Percentiles rank a stretch among this genome's conserved stretches.
Evolutionary conservation across 2,329 filamentous ascomycete genomes (phyloP).

Genomic region (Fusarium brachygibbosum): DNA sequence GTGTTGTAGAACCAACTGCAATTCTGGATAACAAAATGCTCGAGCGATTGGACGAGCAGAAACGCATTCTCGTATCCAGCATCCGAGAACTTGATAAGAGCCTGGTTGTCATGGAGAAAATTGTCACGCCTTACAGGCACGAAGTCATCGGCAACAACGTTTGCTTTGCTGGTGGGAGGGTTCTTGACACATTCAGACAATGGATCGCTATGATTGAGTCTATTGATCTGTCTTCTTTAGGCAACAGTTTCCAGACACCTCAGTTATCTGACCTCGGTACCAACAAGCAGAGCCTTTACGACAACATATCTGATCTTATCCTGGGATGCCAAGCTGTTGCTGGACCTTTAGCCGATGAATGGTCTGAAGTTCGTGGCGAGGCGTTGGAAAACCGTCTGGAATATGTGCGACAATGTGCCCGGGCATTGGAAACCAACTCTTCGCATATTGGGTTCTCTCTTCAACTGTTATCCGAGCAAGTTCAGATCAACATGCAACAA

Average conservation of each 20-base stretch:
- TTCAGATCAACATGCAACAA: conserved; percentile 69
- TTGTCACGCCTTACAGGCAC: conserved; percentile 83
- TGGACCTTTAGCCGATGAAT: conserved; percentile 92
- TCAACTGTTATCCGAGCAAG: conserved; percentile 86
- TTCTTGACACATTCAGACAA: conserved; percentile 88
- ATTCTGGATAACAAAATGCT: conserved; percentile 82
- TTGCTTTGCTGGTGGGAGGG: conserved; percentile 81
- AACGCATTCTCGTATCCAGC: conserved; percentile 85
- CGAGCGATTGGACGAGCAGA: conserved; percentile 87
- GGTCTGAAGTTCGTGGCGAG: conserved; percentile 91
- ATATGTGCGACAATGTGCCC: conserved; percentile 80
- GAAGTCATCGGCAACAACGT: conserved; percentile 85
- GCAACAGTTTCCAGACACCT: conserved; percentile 83
- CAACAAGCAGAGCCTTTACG: conserved; percentile 94
- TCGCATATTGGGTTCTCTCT: conserved; percentile 90
- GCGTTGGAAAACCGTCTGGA: conserved; percentile 88
- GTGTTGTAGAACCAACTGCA: conserved; percentile 76
- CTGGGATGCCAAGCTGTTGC: conserved; percentile 92
- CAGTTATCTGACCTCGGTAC: conserved; percentile 88
- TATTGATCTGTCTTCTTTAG: conserved; percentile 85
- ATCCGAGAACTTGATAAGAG: conserved; percentile 90
- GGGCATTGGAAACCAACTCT: conserved; percentile 86
- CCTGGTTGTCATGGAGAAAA: conserved; percentile 81
- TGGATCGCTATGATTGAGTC: conserved; percentile 94
- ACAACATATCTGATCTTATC: conserved; percentile 90